Evolutionary conservation across 345 rosid genomes (phyloP), one percentile per base, ranked within the genome.

Genomic region (Aethionema arabicum): DNA sequence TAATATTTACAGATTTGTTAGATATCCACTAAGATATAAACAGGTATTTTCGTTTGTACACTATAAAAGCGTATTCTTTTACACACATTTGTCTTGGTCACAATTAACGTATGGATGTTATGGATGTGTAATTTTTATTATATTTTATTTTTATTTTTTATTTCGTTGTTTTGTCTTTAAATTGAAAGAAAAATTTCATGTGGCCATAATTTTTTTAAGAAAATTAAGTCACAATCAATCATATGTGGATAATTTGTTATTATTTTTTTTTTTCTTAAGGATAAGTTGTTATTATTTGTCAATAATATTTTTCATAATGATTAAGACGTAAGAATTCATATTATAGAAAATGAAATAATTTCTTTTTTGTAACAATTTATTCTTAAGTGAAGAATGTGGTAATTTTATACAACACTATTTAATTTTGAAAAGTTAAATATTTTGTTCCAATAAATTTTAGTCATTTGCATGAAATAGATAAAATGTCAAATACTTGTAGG

Each of bases 31-130:
- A 31, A 69, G 31, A 31, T 40, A 69, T 46, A 46, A 32, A 45
- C 9, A 21, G n/a, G 62, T 40, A 44, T 5, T 13, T 21, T 21
- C 27, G 27, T 21, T 21, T 2, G 27, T 21, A 21, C 1, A 21
- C 15, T 7, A 12, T 50, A 11, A 8, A 40, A 62, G 47, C 46
- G 40, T 43, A 44, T 60, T 37, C 30, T 68, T 7, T 16, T 54
- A 54, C 68, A 61, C 32, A 38, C 63, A 69, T 61, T 54, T 54
- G 31, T 61, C 62, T 46, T 69, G 73, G 73, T 54, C 73, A 61
- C 15, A 54, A 38, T 46, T 37, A 61, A 54, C 62, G 67, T 54
- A 53, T 21, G 27, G 38, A 61, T 53, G 43, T 38, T 54, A 32
- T 49, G 53, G 73, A 61, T 69, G 62, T 32, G 32, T 50, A 69